Evolutionary conservation across 208 protist species (phyloP).

Genomic region (Trypanosoma grayi): DNA sequence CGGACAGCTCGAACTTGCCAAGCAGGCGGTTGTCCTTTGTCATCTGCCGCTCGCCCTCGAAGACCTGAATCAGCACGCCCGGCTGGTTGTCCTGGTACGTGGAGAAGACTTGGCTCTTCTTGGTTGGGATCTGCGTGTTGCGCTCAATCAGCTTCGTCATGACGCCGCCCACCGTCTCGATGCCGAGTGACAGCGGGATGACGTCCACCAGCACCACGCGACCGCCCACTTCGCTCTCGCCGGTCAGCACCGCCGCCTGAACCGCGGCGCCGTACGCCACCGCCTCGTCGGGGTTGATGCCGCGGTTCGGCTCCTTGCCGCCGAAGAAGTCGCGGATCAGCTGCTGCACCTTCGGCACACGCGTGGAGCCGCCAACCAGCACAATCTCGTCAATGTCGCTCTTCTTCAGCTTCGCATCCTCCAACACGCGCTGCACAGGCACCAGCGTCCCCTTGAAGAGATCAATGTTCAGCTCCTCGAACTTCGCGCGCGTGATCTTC

Average conservation of each 20-base stretch:
- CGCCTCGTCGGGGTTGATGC: slow-evolving; percentile 93
- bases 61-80: slow-evolving; percentile 93
- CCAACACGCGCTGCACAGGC: slow-evolving; percentile 85
- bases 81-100: slow-evolving; percentile 86
- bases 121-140: slow-evolving; percentile 79
- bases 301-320: slow-evolving; percentile 92
- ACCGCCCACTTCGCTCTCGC: slow-evolving; percentile 65
- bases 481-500: slow-evolving; percentile 97
- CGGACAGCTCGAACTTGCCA: slow-evolving; percentile 93
- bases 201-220: slow-evolving; percentile 83
- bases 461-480: slow-evolving; percentile 96
- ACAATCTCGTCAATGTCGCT: slow-evolving; percentile 92
- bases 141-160: slow-evolving; percentile 93
- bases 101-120: slow-evolving; percentile 90
- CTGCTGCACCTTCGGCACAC: slow-evolving; percentile 98
- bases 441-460: slow-evolving; percentile 87
- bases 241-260: slow-evolving; percentile 95
- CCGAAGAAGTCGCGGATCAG: slow-evolving; percentile 95
- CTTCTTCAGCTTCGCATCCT: slow-evolving; percentile 88
- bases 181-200: slow-evolving; percentile 95
- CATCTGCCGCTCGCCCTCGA: slow-evolving; percentile 92
- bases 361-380: slow-evolving; percentile 95
- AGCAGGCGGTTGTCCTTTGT: slow-evolving; percentile 93
- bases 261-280: slow-evolving; percentile 96
- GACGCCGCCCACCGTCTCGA: slow-evolving; percentile 92